phyloP scores from a whole-genome alignment of 257 asterid genomes.

The Pogostemon cablin region DNA sequence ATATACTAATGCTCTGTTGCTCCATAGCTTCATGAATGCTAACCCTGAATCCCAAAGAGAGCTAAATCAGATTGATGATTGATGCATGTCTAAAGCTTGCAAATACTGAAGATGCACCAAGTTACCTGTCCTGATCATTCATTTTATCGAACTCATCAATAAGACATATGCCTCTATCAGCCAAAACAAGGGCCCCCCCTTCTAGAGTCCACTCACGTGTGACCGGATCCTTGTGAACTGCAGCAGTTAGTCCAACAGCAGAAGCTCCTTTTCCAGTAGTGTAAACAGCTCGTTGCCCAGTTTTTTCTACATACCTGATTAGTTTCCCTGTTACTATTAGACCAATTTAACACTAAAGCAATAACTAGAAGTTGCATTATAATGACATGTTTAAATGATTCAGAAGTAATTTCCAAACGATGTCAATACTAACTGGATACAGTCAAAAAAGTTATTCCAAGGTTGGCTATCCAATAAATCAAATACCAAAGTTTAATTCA shows the following conservation, averaged over 20 bases:
- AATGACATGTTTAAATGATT: neutral
- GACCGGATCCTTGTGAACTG: constrained; percentile 98
- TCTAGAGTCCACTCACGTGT: constrained; percentile 99
- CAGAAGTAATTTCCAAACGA: neutral
- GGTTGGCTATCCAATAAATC: too few relatives aligned
- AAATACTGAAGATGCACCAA: constrained; percentile 18
- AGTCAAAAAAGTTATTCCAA: neutral
- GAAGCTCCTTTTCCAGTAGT: constrained; percentile 99
- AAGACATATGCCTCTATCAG: constrained; percentile 99
- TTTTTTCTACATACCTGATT: constrained; percentile 86
- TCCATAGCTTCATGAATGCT: constrained; percentile 99
- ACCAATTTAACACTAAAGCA: constrained; percentile 27
- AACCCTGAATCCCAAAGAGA: constrained; percentile 59
- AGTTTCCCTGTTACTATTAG: constrained; percentile 28
- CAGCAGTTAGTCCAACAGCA: constrained; percentile 99
- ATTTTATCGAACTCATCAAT: constrained; percentile 98
- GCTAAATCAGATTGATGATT: constrained; percentile 15
- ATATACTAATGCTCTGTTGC: constrained; percentile 98
- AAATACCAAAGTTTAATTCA: too few relatives aligned
- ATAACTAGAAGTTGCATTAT: constrained; percentile 17
- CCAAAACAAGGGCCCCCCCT: constrained; percentile 99
- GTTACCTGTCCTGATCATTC: constrained; percentile 98
- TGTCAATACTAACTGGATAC: neutral
- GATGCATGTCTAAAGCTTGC: constrained; percentile 18
- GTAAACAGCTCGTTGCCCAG: constrained; percentile 95